Base-by-base conservation (phyloP, 495 filamentous ascomycete species). In the Penicillium silybi region DNA sequence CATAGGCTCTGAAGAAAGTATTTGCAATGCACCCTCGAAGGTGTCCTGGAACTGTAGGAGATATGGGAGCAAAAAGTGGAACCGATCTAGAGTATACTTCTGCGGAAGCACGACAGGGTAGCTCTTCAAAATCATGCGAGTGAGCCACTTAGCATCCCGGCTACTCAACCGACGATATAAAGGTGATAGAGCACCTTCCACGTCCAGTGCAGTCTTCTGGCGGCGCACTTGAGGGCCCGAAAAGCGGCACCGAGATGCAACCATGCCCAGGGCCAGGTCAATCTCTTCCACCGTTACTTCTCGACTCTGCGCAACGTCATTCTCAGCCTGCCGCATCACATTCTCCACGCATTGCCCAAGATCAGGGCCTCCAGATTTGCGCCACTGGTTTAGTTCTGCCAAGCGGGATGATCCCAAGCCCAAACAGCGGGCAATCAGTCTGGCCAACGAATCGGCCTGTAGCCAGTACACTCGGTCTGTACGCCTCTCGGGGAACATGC, bases 81-180 rank as follows among this genome's bases (percentile, higher is more conserved):
- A 78, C 45, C 61, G 72, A 35, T 70, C 68, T 44, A 82, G 66
- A 3, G 79, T 66, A 44, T 77, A 53, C 7, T 51, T 58, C 49
- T 73, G 68, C 16, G 80, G 72, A 1, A 85, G 43, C 6, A 79
- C 58, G 3, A 92, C 77, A 0, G 88, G 86, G 56, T 84, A 88
- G 46, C 83, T 81, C 65, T 95, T 93, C 17, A 97, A 67, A 32
- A 97, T 80, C 63, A 93, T 69, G 6, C 92, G 78, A 0, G 88
- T 90, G 10, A 97, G 76, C 92, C 92, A 96, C 69, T 96, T 96
- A 0, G 85, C 88, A 62, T 96, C 87, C 35, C 80, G 75, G 15
- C 85, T 81, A 39, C 78, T 77, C 23, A 90, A 53, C 11, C 80
- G 75, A 38, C 66, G 76, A 64, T 86, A 89, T 0, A 90, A 59